phyloP scores from a whole-genome alignment of 108 stramenopile genomes.

The Discostella stelligeroides region DNA sequence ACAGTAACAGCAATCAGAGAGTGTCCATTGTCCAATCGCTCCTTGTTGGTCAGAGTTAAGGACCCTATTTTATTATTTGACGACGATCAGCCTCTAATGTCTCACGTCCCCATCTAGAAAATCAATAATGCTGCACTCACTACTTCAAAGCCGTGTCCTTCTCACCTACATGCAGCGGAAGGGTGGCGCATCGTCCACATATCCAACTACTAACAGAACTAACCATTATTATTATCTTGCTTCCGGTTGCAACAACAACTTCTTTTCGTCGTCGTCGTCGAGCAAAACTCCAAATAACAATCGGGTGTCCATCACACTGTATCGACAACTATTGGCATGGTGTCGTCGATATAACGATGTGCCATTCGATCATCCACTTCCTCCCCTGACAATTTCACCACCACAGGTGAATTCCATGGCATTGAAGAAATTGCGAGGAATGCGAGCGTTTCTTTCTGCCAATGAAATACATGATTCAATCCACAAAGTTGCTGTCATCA shows the following conservation, averaged over 20 bases:
- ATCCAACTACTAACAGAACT: not conserved
- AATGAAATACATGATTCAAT: constrained; percentile 21
- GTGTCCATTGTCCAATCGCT: no score
- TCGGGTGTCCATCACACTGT: constrained; percentile 61
- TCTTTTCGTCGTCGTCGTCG: not conserved
- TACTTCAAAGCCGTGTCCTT: not conserved
- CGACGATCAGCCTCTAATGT: no score
- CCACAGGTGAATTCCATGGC: constrained; percentile 56
- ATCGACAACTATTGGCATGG: constrained; percentile 76
- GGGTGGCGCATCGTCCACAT: not conserved
- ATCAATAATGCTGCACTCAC: not conserved
- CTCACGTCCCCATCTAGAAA: no score
- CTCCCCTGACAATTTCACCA: constrained; percentile 65
- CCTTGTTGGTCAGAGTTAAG: no score
- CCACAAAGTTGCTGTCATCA: not conserved
- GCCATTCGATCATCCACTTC: constrained; percentile 60
- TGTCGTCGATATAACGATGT: constrained; percentile 55
- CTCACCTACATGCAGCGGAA: no score
- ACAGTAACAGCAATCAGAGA: no score
- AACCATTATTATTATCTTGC: no score
- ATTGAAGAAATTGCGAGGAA: constrained; percentile 25
- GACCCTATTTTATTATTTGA: no score
- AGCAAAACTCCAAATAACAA: constrained; percentile 15
- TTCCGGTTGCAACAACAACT: no score
- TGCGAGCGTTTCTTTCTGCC: constrained; percentile 34